Evolutionary conservation across 345 rosid species (phyloP).

Genomic region (Boechera divaricarpa): DNA sequence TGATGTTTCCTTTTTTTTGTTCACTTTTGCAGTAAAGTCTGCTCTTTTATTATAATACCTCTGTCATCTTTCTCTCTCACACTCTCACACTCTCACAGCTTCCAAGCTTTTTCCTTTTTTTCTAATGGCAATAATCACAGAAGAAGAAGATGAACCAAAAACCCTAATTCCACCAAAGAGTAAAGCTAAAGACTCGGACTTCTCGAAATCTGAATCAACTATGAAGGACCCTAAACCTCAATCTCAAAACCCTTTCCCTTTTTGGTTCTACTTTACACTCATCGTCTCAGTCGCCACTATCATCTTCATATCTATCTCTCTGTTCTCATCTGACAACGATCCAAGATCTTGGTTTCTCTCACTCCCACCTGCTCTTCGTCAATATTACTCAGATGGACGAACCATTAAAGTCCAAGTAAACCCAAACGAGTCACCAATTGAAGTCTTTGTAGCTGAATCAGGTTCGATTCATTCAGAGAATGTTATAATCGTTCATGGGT

Average conservation of each 20-base stretch:
- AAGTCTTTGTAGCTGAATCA: slow-evolving; percentile 67
- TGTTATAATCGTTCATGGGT: slow-evolving; percentile 72
- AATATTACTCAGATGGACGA: slow-evolving; percentile 81
- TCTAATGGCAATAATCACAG: slow-evolving; percentile 78
- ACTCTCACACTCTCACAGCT: slow-evolving; percentile 6
- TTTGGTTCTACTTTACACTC: slow-evolving; percentile 82
- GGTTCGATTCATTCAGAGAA: slow-evolving; percentile 55
- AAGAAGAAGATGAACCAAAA: slow-evolving; percentile 49
- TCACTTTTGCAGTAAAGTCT: slow-evolving; percentile 19
- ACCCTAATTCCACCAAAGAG: slow-evolving; percentile 34
- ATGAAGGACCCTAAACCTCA: slow-evolving; percentile 43
- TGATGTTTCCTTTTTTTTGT: not conserved
- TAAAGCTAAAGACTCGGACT: slow-evolving; percentile 11
- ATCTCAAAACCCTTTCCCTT: slow-evolving; percentile 59
- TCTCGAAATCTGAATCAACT: slow-evolving; percentile 35
- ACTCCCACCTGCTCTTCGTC: slow-evolving; percentile 72
- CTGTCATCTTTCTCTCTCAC: slow-evolving; percentile 25
- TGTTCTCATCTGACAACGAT: slow-evolving; percentile 54
- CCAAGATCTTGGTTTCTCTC: slow-evolving; percentile 90
- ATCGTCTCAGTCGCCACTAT: slow-evolving; percentile 61
- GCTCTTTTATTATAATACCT: not conserved
- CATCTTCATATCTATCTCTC: slow-evolving; percentile 53
- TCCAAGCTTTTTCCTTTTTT: slow-evolving; percentile 30
- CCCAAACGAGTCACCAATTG: slow-evolving; percentile 55
- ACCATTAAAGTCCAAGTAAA: slow-evolving; percentile 67